Conservation (phyloP, 164 flowering plant genomes). For the Umbellularia californica region DNA sequence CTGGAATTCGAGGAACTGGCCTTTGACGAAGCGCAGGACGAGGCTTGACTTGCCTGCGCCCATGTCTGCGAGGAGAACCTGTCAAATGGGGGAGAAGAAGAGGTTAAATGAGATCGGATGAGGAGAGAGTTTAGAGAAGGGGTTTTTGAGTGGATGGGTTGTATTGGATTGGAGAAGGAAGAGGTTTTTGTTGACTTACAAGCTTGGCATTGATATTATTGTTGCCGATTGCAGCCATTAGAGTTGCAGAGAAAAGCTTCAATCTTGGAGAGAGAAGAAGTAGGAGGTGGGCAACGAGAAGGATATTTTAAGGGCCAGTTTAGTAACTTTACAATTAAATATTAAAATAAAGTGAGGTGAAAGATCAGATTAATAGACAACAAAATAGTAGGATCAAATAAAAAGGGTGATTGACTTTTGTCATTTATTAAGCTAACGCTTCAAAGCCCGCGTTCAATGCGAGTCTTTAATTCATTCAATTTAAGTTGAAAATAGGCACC, state of each 20-base stretch:
- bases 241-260: conserved; percentile 5
- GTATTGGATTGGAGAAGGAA: neutral
- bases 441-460: too few relatives aligned
- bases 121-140: neutral
- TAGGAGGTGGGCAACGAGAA: too few relatives aligned
- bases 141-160: neutral
- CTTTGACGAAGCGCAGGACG: neutral
- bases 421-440: too few relatives aligned
- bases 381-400: too few relatives aligned
- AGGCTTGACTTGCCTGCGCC: neutral
- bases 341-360: too few relatives aligned
- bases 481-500: too few relatives aligned
- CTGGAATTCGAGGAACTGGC: neutral
- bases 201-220: conserved; percentile 75
- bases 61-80: neutral
- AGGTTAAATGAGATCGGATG: too few relatives aligned
- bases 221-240: conserved; percentile 59
- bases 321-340: too few relatives aligned
- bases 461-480: too few relatives aligned
- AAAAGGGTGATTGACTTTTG: too few relatives aligned
- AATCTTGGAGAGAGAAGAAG: neutral
- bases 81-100: neutral
- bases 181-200: conserved; percentile 28
- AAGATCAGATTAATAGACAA: too few relatives aligned
- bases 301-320: too few relatives aligned